Evolutionary conservation across 2,329 filamentous ascomycete genomes (phyloP).

Genomic region (Aschersonia sp.): DNA sequence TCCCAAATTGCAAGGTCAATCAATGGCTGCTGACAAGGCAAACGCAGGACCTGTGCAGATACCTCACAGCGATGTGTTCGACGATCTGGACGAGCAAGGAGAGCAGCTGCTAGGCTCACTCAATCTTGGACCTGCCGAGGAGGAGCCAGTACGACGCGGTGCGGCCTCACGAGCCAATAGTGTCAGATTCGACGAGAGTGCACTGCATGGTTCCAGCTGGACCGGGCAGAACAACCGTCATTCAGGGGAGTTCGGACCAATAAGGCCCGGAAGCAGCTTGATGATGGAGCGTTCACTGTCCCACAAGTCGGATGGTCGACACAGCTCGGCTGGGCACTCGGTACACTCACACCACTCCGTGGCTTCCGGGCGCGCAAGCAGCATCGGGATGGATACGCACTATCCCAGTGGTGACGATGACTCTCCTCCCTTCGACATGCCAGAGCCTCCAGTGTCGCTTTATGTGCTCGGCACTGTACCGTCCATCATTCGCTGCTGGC

Average conservation of each 20-base stretch:
- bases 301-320: conserved; percentile 88
- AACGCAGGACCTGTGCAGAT: conserved; percentile 61
- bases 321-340: conserved; percentile 84
- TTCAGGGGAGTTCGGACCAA: conserved; percentile 67
- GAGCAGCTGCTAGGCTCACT: conserved; percentile 68
- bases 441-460: conserved; percentile 67
- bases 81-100: conserved; percentile 77
- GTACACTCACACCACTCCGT: conserved; percentile 55
- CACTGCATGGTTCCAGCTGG: conserved; percentile 77
- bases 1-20: not conserved
- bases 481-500: conserved; percentile 90
- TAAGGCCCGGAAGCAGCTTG: conserved; percentile 66
- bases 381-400: conserved; percentile 67
- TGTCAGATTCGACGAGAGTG: conserved; percentile 93
- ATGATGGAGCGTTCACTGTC: conserved; percentile 87
- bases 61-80: conserved; percentile 72
- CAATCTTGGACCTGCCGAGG: conserved; percentile 67
- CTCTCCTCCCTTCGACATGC: conserved; percentile 56
- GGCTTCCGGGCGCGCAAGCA: conserved; percentile 71
- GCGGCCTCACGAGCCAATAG: conserved; percentile 89
- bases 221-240: conserved; percentile 63
- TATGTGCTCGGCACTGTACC: conserved; percentile 81
- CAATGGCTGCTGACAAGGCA: conserved; percentile 1
- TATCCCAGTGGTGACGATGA: conserved; percentile 46
- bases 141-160: conserved; percentile 71